A percentile compares a stretch with the other conserved stretches of the same genome.
Evolutionary conservation across 495 filamentous ascomycete genomes (phyloP).

Genomic region (Cairneyella variabilis): DNA sequence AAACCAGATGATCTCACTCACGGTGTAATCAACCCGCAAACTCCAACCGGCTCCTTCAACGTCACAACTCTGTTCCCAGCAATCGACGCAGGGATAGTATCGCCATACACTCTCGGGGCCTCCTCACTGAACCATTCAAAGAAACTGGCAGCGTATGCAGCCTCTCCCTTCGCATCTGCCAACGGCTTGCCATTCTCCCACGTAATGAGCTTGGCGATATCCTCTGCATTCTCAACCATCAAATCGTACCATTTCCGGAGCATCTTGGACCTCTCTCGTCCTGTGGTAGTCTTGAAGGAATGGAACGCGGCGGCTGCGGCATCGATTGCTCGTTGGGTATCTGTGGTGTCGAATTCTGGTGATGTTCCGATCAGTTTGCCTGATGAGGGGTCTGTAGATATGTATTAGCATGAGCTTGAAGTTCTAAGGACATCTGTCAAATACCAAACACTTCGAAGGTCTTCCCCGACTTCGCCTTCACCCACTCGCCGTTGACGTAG

Average conservation of each 20-base stretch:
- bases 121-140: constrained; percentile 83
- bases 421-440: no score
- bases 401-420: neutral
- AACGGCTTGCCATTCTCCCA: constrained; percentile 76
- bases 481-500: constrained; percentile 86
- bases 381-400: constrained; percentile 66
- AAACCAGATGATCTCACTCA: constrained; percentile 13
- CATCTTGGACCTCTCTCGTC: constrained; percentile 76
- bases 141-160: constrained; percentile 69
- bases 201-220: constrained; percentile 86
- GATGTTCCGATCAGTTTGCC: constrained; percentile 75
- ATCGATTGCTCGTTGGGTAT: constrained; percentile 74
- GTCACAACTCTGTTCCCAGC: constrained; percentile 74
- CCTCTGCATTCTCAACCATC: constrained; percentile 81
- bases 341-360: constrained; percentile 72
- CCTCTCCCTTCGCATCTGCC: constrained; percentile 71
- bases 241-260: constrained; percentile 88
- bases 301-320: constrained; percentile 66
- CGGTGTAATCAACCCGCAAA: constrained; percentile 92
- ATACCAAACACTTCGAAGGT: constrained; percentile 76
- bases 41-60: constrained; percentile 83
- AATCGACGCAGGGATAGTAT: constrained; percentile 68
- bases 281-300: constrained; percentile 58
- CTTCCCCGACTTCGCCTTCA: constrained; percentile 67
- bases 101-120: constrained; percentile 67